A percentile compares a stretch with the other conserved stretches of the same genome.
Conservation (phyloP, 257 asterid genomes). For the Solanum sejunctum region DNA sequence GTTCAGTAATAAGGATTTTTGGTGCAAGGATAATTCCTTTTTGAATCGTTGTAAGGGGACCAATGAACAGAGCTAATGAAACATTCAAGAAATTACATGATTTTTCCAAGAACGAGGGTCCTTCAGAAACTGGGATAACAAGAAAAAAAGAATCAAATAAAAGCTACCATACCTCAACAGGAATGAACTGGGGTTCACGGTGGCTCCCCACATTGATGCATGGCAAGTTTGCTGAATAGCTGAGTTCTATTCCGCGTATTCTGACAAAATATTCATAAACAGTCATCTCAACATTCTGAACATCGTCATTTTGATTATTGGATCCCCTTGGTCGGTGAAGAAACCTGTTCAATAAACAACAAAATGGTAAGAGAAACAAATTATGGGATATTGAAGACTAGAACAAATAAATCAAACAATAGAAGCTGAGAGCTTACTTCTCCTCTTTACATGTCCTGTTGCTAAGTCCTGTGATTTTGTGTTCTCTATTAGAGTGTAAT, state of each 20-base stretch:
- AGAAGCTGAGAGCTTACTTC: constrained; percentile 19
- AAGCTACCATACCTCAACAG: constrained; percentile 33
- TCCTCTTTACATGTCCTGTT: constrained; percentile 33
- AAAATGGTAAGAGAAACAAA: background rate
- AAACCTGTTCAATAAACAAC: constrained; percentile 15
- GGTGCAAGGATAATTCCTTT: constrained; percentile 25
- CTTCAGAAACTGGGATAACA: background rate
- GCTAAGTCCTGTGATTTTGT: constrained; percentile 33
- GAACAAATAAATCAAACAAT: background rate
- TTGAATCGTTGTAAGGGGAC: constrained; percentile 31
- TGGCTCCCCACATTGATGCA: constrained; percentile 40
- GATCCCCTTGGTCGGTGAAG: background rate
- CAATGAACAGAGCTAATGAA: constrained; percentile 31
- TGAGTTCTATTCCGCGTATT: constrained; percentile 19
- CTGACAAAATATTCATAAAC: constrained; percentile 40
- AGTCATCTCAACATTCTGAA: constrained; percentile 16
- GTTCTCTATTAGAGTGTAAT: constrained; percentile 24
- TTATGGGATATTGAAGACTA: background rate
- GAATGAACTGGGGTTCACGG: constrained; percentile 18
- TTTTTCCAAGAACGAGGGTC: background rate
- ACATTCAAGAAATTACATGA: background rate
- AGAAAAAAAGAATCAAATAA: background rate
- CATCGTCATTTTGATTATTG: background rate
- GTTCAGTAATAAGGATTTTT: constrained; percentile 17
- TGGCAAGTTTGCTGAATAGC: constrained; percentile 34